phyloP scores from a whole-genome alignment of 345 rosid genomes.

The Citrus unshiu region DNA sequence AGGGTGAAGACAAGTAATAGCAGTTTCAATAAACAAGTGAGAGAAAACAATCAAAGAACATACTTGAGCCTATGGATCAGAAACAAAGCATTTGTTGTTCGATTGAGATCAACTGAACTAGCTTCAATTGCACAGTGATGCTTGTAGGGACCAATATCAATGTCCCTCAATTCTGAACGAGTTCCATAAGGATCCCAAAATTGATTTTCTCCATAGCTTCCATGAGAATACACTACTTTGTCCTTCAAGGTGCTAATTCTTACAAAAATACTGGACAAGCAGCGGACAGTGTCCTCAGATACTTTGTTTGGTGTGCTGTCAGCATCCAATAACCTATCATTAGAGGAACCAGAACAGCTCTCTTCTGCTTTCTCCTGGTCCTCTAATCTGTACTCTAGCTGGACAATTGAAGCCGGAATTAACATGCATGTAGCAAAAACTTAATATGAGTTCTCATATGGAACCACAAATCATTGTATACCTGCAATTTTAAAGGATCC shows the following conservation, averaged over 20 bases:
- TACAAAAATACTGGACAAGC: constrained; percentile 54
- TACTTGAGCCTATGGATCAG: constrained; percentile 76
- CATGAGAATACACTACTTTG: constrained; percentile 25
- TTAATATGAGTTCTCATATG: not conserved
- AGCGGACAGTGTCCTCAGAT: constrained; percentile 68
- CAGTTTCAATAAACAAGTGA: not conserved
- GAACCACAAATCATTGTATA: constrained; percentile 2
- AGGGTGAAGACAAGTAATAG: constrained; percentile 6
- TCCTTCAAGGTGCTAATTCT: constrained; percentile 68
- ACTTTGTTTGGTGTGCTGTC: constrained; percentile 57
- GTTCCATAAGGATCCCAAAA: constrained; percentile 58
- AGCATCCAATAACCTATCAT: constrained; percentile 35
- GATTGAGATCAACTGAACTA: constrained; percentile 56
- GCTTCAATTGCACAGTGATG: constrained; percentile 51
- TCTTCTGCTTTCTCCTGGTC: constrained; percentile 58
- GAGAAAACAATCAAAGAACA: constrained; percentile 18
- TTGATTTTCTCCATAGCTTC: constrained; percentile 18
- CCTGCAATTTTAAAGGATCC: constrained; percentile 39
- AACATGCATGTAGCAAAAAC: not conserved
- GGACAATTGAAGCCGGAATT: constrained; percentile 25
- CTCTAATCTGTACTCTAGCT: constrained; percentile 62
- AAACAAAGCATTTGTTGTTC: constrained; percentile 48
- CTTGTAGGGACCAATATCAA: constrained; percentile 69
- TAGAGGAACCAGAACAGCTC: constrained; percentile 40
- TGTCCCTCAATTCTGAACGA: constrained; percentile 28